Evolutionary conservation across 176 grass and related monocot genomes (phyloP), one percentile per base, ranked within the genome.

Genomic region (Panicum miliaceum): DNA sequence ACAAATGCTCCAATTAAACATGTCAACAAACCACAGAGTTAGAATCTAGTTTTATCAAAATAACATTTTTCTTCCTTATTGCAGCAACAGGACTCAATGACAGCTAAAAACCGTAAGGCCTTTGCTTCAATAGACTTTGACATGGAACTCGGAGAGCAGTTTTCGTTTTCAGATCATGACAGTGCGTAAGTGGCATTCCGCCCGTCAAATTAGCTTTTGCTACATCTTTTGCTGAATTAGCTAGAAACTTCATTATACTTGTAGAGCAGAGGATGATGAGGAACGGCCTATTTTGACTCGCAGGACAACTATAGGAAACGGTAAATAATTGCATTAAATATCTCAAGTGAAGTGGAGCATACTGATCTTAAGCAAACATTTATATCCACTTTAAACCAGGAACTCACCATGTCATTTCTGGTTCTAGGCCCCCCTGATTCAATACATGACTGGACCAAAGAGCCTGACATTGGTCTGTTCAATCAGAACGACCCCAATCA

Each of bases 191-290:
- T 79, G 38, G 23, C 14, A 77, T 69, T 41, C 9, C 40, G 81
- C 79, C 7, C 78, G 61, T 76, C 73, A 68, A 37, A 65, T 84
- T 84, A 52, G 20, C 40, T 50, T 58, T 2, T 61, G 64, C 48
- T 57, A 67, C 10, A 4, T 6, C 8, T 35, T 81, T 88, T 19
- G 6, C 59, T 82, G 11, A 80, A 51, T 73, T 78, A 35, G 1
- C 0, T 58, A 42, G 57, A 87, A 66, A 12, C 11, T 80, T 35
- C 11, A 34, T 41, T 34, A 41, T 29, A 38, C 53, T 42, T 86
- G 40, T 63, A 96, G 96, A 45, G 89, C 86, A 73, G 89, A 99
- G 86, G 93, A 96, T n/a, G 91, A 94, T 77, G 96, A 94, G 72
- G 92, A 92, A 46, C 71, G 61, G 13, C 91, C 81, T 8, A 83